phyloP scores from a whole-genome alignment of 1,284 basidiomycete species.

The Coniferiporia sulphurascens region DNA sequence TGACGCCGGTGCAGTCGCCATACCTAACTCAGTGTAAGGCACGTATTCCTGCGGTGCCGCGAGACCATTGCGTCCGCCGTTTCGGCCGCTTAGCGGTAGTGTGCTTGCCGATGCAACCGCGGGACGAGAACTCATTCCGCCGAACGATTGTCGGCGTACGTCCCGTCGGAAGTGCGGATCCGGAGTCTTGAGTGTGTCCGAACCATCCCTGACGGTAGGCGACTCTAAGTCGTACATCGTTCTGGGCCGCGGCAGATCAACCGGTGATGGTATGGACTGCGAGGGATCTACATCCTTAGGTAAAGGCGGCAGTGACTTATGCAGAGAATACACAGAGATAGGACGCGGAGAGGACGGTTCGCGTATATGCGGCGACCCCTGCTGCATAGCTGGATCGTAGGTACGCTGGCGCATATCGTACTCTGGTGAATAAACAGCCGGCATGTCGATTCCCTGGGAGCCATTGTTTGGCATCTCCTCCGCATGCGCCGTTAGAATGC shows the following conservation, averaged over 20 bases:
- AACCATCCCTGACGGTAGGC: constrained; percentile 4
- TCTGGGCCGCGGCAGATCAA: constrained; percentile 43
- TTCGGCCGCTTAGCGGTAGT: constrained; percentile 28
- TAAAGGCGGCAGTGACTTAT: constrained; percentile 74
- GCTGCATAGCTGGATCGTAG: constrained; percentile 27
- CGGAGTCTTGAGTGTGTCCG: constrained; percentile 44
- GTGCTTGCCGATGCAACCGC: constrained; percentile 48
- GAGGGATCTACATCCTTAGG: constrained; percentile 49
- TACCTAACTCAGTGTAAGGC: constrained; percentile 59
- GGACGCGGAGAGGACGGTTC: constrained; percentile 29
- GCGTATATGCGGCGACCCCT: constrained; percentile 29
- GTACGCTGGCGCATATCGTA: constrained; percentile 50
- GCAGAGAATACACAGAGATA: constrained; percentile 43
- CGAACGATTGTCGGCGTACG: constrained; percentile 66
- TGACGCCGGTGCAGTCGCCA: constrained; percentile 24
- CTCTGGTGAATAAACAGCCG: constrained; percentile 28
- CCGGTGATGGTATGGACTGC: constrained; percentile 32
- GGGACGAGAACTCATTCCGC: constrained; percentile 55
- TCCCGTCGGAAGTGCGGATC: constrained; percentile 60
- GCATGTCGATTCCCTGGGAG: background rate
- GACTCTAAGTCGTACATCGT: constrained; percentile 62
- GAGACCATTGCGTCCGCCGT: background rate
- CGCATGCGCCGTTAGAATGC: constrained; percentile 10
- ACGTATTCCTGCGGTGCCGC: constrained; percentile 12
- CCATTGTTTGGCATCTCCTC: constrained; percentile 11